phyloP scores from a whole-genome alignment of 2,329 filamentous ascomycete species.

The Xylariaceae sp. region DNA sequence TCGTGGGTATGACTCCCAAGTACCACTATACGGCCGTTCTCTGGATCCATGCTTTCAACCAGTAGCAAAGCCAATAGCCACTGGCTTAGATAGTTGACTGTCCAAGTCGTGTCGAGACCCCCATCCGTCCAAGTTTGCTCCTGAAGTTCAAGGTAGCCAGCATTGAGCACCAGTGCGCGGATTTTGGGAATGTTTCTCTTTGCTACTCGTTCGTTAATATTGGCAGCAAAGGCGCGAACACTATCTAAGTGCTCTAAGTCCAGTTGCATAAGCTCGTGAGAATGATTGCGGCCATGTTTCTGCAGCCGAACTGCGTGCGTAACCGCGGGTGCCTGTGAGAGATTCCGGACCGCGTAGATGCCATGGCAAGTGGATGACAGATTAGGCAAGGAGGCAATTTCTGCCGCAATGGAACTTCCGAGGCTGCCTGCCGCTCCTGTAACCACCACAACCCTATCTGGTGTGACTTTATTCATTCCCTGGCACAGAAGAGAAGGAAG shows the following conservation, averaged over 20 bases:
- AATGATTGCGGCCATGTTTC: background rate
- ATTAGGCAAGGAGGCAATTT: background rate
- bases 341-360: constrained; percentile 3
- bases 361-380: background rate
- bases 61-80: constrained; percentile 20
- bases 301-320: background rate
- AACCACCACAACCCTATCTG: no score
- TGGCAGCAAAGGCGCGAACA: constrained; percentile 16
- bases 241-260: constrained; percentile 14
- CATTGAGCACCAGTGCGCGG: constrained; percentile 29
- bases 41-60: constrained; percentile 17
- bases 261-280: constrained; percentile 16
- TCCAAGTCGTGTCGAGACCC: constrained; percentile 15
- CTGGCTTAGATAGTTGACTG: constrained; percentile 17
- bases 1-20: constrained; percentile 10
- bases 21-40: constrained; percentile 9
- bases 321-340: background rate
- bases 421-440: constrained; percentile 5
- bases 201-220: constrained; percentile 17
- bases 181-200: constrained; percentile 25
- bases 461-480: no score
- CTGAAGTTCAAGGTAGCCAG: constrained; percentile 20
- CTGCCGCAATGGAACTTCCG: background rate
- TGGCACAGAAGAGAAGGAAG: no score
- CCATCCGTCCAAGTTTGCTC: constrained; percentile 12